Percentiles rank a stretch among this genome's conserved stretches.
These are phyloP conservation scores for Thymus mandschuricus DNA, from an alignment of 257 asterid genomes.

Conservation along the genomic window DNA sequence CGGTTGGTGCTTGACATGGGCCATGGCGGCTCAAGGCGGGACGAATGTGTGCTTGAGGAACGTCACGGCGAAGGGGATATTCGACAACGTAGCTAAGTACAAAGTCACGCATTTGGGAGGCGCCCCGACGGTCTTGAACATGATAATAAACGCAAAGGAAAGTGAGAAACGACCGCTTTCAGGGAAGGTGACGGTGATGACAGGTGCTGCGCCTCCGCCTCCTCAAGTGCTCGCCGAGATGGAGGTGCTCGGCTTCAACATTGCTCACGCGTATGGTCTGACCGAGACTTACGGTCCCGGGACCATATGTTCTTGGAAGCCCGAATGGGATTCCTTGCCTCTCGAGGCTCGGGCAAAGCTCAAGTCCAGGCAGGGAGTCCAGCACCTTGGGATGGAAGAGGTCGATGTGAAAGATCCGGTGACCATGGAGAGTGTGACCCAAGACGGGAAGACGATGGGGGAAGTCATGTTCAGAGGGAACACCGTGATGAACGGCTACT, in stretches of 20 bases:
- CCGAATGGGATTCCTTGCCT: constrained; percentile 37
- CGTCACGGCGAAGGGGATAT: constrained; percentile 43
- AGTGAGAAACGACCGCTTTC: constrained; percentile 34
- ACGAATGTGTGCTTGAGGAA: constrained; percentile 57
- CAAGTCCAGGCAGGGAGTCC: constrained; percentile 55
- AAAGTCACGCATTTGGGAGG: constrained; percentile 70
- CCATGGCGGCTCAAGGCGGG: constrained; percentile 79
- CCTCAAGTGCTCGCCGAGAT: constrained; percentile 40
- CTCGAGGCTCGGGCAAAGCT: constrained; percentile 30
- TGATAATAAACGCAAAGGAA: constrained; percentile 42
- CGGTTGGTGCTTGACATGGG: constrained; percentile 87
- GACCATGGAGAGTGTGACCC: constrained; percentile 61
- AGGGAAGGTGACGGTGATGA: constrained; percentile 45
- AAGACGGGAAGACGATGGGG: constrained; percentile 61
- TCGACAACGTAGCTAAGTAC: constrained; percentile 41
- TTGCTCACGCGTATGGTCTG: constrained; percentile 58
- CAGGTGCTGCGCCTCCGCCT: constrained; percentile 64
- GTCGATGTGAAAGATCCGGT: constrained; percentile 58
- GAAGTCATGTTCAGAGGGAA: constrained; percentile 76
- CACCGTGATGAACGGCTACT: constrained; percentile 66
- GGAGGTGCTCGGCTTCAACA: constrained; percentile 50
- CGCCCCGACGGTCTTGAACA: constrained; percentile 52
- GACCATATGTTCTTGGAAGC: constrained; percentile 44
- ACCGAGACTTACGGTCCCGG: constrained; percentile 77
- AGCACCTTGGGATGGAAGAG: constrained; percentile 51